Evolutionary conservation across 2,329 filamentous ascomycete species (phyloP), one percentile per base, ranked within the genome.

Genomic region (Lecanicillium sp.): DNA sequence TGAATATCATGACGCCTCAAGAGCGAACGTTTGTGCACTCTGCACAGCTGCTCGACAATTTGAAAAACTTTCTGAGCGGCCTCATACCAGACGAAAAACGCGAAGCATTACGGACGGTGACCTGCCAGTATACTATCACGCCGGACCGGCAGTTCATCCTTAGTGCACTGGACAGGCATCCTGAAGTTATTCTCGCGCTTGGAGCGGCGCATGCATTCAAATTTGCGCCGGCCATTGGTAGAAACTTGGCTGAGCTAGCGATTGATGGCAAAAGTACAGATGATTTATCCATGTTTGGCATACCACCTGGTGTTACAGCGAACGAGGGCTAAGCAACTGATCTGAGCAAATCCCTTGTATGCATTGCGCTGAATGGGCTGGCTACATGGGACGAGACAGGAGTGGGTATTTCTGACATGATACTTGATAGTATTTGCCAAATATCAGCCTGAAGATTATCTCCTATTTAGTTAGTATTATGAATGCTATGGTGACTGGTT

Each of bases 91-190:
- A 43, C 26, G 26, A 42, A 11, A 24, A 15, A 12, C 33, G 42
- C 14, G 17, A 54, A 49, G 41, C 56, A 24, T 1, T 58, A 11
- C 54, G 58, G 5, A 60, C 58, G 3, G 48, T 60, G 8, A 60
- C 58, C 1, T 60, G 58, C 6, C 58, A 60, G n/a, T 60, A 60
- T 9, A 52, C 57, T 0, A 55, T 58, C 1, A 60, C 58, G 0
- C 57, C 57, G 0, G 56, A 55, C 19, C 52, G 58, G 1, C 58
- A 58, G 23, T 57, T 60, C 1, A 37, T 59, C 2, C 56, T 59
- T 6, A 54, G 56, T 5, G 52, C 55, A 0, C 19, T 59, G 9
- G 48, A 52, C 21, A 48, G 38, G 4, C 35, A 59, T 2, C 40
- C 47, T 0, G 37, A 57, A 41, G 49, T 59, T 1, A 51, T 59